Percentiles rank a stretch among this genome's conserved stretches.
phyloP scores from a whole-genome alignment of 164 flowering plant species.

The Magnolia sinica region DNA sequence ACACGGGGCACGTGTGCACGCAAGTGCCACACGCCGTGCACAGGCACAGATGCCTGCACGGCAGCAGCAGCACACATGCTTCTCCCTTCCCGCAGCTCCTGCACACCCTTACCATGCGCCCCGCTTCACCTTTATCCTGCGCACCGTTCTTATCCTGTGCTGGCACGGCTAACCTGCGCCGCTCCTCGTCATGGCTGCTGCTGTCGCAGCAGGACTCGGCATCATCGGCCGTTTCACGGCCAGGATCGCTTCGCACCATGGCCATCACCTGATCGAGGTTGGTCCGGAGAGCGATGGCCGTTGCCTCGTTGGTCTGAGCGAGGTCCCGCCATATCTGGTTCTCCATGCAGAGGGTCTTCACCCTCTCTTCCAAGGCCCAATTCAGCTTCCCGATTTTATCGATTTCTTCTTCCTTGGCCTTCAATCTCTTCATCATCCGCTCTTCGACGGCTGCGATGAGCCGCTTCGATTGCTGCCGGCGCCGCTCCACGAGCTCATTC shows the following conservation, averaged over 20 bases:
- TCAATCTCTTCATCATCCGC: conserved; percentile 39
- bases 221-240: conserved; percentile 21
- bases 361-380: conserved; percentile 52
- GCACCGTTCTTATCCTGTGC: conserved; percentile 5
- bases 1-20: conserved; percentile 54
- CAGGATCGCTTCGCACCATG: conserved; percentile 27
- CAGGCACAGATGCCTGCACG: conserved; percentile 66
- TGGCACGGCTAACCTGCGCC: background rate
- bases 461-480: conserved; percentile 41
- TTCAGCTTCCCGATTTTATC: conserved; percentile 55
- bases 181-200: conserved; percentile 4
- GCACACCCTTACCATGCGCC: conserved; percentile 15
- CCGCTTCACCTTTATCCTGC: background rate
- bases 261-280: conserved; percentile 62
- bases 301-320: conserved; percentile 73
- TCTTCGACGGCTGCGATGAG: conserved; percentile 42
- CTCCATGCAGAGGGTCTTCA: conserved; percentile 50
- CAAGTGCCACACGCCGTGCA: conserved; percentile 48
- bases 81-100: conserved; percentile 35
- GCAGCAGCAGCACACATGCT: conserved; percentile 53
- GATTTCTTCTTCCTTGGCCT: conserved; percentile 62
- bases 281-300: conserved; percentile 53
- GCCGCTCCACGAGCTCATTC: conserved; percentile 44
- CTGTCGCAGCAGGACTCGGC: conserved; percentile 28
- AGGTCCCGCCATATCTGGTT: conserved; percentile 74